These are phyloP conservation scores for Scleroderma bovista DNA, from an alignment of 768 basidiomycete genomes.

Conservation along the genomic window DNA sequence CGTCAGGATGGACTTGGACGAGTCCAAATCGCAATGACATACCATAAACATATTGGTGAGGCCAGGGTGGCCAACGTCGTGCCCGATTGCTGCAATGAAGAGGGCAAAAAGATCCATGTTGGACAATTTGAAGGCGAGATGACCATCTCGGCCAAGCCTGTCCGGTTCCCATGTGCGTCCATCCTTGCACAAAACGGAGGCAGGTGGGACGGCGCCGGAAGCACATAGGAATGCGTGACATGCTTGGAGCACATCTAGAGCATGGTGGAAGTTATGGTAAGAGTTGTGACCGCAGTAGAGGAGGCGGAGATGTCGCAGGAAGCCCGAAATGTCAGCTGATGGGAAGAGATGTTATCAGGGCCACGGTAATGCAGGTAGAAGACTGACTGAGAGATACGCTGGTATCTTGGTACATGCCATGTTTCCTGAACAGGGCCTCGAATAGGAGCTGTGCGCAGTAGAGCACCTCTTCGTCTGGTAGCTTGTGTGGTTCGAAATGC, in stretches of 20 bases:
- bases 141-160: slow-evolving; percentile 36
- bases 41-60: slow-evolving; percentile 94
- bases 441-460: slow-evolving; percentile 83
- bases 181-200: slow-evolving; percentile 49
- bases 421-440: slow-evolving; percentile 74
- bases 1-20: slow-evolving; percentile 6
- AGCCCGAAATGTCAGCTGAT: slow-evolving; percentile 66
- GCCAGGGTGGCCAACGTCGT: slow-evolving; percentile 97
- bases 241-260: slow-evolving; percentile 93
- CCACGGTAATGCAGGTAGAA: slow-evolving; percentile 15
- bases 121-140: slow-evolving; percentile 38
- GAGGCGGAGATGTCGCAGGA: slow-evolving; percentile 84
- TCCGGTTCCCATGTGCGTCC: slow-evolving; percentile 32
- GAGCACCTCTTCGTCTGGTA: slow-evolving; percentile 77
- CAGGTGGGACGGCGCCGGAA: slow-evolving; percentile 77
- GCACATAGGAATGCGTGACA: slow-evolving; percentile 78
- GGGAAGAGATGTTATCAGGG: slow-evolving; percentile 12
- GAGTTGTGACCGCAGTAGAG: slow-evolving; percentile 89
- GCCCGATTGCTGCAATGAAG: slow-evolving; percentile 90
- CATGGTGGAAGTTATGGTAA: slow-evolving; percentile 98
- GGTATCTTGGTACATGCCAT: slow-evolving; percentile 60
- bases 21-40: slow-evolving; percentile 21
- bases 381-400: slow-evolving; percentile 55
- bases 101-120: slow-evolving; percentile 79
- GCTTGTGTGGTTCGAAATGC: slow-evolving; percentile 86